Base-by-base conservation (phyloP, 23 red algal species). In the Gracilaria domingensis region DNA sequence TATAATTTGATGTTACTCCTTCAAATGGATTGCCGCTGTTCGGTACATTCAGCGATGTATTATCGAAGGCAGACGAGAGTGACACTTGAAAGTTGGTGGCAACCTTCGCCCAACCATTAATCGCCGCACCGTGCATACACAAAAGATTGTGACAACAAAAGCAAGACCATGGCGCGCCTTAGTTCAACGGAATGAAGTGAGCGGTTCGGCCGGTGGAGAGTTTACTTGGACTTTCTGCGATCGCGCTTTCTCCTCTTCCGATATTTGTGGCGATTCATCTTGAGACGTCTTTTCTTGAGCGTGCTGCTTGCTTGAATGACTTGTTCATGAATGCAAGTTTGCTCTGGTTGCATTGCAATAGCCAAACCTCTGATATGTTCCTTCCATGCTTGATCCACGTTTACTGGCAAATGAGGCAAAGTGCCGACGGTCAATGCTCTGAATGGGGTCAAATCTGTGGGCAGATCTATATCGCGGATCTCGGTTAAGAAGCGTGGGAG, bases 221-320 rank as follows among this genome's bases (percentile, higher is more conserved):
- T 25, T 34, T 79, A 79, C 92, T 94, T 88, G 8, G 92, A 75
- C 24, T 75, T 73, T 36, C 79, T 49, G 39, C 92, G 71, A 82
- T 94, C 92, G 24, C 92, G 82, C 84, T 94, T 94, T 78, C 76
- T 78, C 71, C 92, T 67, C 71, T 94, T 94, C 47, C 92, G 71
- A 34, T 88, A 87, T 34, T 94, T 94, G 75, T 94, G 92, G 33
- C 75, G 67, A 59, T 94, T 94, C 92, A 94, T 94, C 77, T 94
- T 94, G 14, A 88, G 32, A 54, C 82, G 44, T 33, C 92, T 33
- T 69, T 94, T 94, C 92, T 94, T 94, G 56, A 88, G 38, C 23
- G 84, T 88, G 40, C 92, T 94, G 35, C 92, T 94, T 24, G 84
- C 92, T 32, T 77, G 61, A 38, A 83, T 39, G 56, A 37, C 79